A percentile compares a stretch with the other conserved stretches of the same genome.
These are phyloP conservation scores for Eruca vesicaria DNA, from an alignment of 441 rosid genomes.

Conservation along the genomic window DNA sequence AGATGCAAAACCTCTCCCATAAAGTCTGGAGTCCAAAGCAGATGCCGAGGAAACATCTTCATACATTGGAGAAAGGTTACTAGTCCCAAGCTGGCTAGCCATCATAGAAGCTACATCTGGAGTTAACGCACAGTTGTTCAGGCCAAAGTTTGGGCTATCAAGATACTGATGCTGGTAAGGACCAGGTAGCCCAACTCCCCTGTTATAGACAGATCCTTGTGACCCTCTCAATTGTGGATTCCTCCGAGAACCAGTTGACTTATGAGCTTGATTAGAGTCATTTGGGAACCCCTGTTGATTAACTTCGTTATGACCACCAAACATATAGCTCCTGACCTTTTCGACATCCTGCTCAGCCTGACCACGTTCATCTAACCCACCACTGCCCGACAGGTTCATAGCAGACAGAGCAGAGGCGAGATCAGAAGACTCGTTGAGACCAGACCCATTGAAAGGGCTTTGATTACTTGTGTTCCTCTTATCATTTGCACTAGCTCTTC, in stretches of 20 bases:
- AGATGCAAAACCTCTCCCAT: conserved; percentile 65
- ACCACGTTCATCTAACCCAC: conserved; percentile 43
- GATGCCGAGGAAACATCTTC: conserved; percentile 65
- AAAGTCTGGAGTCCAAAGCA: conserved; percentile 57
- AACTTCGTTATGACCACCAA: conserved; percentile 45
- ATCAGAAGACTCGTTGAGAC: conserved; percentile 52
- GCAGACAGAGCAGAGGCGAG: conserved; percentile 65
- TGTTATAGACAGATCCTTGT: conserved; percentile 50
- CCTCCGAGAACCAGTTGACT: conserved; percentile 43
- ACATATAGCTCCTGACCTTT: conserved; percentile 53
- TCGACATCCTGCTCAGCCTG: conserved; percentile 51
- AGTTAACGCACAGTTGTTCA: conserved; percentile 52
- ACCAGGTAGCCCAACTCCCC: conserved; percentile 48
- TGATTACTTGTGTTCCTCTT: conserved; percentile 53
- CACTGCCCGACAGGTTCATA: conserved; percentile 56
- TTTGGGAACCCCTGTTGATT: conserved; percentile 49
- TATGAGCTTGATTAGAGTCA: conserved; percentile 52
- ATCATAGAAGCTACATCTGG: conserved; percentile 64
- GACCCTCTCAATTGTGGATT: conserved; percentile 63
- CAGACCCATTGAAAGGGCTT: conserved; percentile 55
- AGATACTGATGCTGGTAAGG: conserved; percentile 67
- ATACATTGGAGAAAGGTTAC: conserved; percentile 67
- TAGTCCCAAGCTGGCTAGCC: conserved; percentile 63
- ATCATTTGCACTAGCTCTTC: conserved; percentile 55
- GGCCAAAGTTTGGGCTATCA: conserved; percentile 52